Percentiles rank a stretch among this genome's conserved stretches.
Conservation (phyloP, 148 eudicot genomes). For the Linanthus parryae region DNA sequence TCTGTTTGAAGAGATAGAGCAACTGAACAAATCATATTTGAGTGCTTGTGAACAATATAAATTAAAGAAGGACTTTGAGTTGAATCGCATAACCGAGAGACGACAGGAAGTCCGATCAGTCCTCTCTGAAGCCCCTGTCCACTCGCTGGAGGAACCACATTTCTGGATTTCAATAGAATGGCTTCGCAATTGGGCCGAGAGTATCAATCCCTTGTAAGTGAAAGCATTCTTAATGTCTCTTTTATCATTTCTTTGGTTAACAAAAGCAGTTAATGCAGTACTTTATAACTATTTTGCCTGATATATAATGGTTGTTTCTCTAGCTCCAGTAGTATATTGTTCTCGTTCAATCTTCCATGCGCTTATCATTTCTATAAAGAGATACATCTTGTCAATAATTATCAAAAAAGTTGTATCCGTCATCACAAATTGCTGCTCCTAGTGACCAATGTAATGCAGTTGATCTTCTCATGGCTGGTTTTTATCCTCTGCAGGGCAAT, state of each 20-base stretch:
- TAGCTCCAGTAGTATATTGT: neutral
- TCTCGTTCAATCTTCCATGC: neutral
- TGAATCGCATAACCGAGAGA: slow-evolving; percentile 54
- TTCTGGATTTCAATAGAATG: slow-evolving; percentile 91
- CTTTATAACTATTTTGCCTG: neutral
- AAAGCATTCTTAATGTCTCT: slow-evolving; percentile 2
- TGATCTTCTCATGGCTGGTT: slow-evolving; percentile 3
- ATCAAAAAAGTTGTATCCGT: too few relatives aligned
- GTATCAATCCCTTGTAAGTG: slow-evolving; percentile 52
- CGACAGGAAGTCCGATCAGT: slow-evolving; percentile 85
- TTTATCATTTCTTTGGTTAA: too few relatives aligned
- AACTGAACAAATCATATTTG: slow-evolving; percentile 45
- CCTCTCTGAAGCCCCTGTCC: slow-evolving; percentile 79
- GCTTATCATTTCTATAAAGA: neutral
- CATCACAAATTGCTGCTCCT: too few relatives aligned
- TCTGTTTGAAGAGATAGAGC: slow-evolving; percentile 59
- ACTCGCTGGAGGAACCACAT: slow-evolving; percentile 52
- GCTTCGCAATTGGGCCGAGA: slow-evolving; percentile 98
- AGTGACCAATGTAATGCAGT: neutral
- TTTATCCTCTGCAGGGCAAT: slow-evolving; percentile 52
- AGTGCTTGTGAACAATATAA: slow-evolving; percentile 58
- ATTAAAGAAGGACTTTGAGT: slow-evolving; percentile 52
- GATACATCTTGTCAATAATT: too few relatives aligned
- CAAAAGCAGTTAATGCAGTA: too few relatives aligned
- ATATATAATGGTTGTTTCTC: neutral